A percentile compares a stretch with the other conserved stretches of the same genome.
Conservation (phyloP, 2,329 filamentous ascomycete genomes). For the Ophiostoma ulmi region DNA sequence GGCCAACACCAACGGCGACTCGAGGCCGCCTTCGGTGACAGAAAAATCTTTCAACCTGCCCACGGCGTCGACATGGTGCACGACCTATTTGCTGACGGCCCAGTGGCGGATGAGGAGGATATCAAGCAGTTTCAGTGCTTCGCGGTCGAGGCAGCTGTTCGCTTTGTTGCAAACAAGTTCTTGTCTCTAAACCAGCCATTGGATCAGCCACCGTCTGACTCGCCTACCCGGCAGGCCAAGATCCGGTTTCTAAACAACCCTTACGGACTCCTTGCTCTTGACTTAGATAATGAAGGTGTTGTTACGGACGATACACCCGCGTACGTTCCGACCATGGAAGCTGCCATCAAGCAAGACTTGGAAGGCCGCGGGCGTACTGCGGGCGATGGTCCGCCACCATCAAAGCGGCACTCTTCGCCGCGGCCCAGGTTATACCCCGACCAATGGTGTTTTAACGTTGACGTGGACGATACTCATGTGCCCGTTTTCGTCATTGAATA, state of each 20-base stretch:
- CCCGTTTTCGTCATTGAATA: neutral
- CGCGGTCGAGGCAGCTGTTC: slow-evolving; percentile 1
- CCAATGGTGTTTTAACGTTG: slow-evolving; percentile 15
- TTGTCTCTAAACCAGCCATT: neutral
- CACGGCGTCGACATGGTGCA: neutral
- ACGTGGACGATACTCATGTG: neutral
- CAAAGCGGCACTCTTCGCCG: neutral
- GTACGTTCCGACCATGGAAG: slow-evolving; percentile 3
- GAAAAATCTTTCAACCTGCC: neutral
- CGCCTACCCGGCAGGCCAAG: neutral
- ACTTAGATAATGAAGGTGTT: too few species aligned
- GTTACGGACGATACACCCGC: neutral
- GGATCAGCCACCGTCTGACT: neutral
- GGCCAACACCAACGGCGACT: neutral
- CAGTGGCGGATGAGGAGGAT: slow-evolving; percentile 3
- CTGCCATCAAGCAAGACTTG: neutral
- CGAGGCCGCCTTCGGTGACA: neutral
- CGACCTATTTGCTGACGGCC: neutral
- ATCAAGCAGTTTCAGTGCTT: slow-evolving; percentile 14
- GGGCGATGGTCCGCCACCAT: slow-evolving; percentile 4
- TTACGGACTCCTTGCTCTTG: neutral
- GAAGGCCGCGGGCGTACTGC: neutral
- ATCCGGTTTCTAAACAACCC: slow-evolving; percentile 12
- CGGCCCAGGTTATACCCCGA: slow-evolving; percentile 9
- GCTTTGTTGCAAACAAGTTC: neutral